These are phyloP conservation scores for Clarireedia homoeocarpa DNA, from an alignment of 2,329 filamentous ascomycete species.

Conservation along the genomic window DNA sequence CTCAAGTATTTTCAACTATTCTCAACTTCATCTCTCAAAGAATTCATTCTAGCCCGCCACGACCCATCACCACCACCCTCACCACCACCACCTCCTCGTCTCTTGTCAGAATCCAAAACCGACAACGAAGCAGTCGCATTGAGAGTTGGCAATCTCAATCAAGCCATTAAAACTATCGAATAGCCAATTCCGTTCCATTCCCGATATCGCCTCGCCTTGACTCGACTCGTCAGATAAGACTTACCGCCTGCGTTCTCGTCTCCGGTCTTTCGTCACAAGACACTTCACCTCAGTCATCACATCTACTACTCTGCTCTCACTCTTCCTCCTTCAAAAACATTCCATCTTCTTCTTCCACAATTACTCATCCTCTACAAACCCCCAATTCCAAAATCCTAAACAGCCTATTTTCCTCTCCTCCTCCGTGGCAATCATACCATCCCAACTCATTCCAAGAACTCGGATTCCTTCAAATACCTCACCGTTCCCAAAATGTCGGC, in stretches of 20 bases:
- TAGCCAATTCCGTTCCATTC: not conserved
- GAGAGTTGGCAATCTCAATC: no score
- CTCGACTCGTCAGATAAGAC: slow-evolving; percentile 7
- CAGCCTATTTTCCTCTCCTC: not conserved
- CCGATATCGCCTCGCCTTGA: slow-evolving; percentile 6
- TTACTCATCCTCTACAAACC: not conserved
- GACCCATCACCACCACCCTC: no score
- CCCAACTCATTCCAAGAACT: not conserved
- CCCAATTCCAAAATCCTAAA: no score
- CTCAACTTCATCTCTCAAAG: no score
- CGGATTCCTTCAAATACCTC: not conserved
- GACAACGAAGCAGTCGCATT: no score
- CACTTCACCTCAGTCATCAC: not conserved
- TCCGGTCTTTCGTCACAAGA: slow-evolving; percentile 10
- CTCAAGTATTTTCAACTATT: no score
- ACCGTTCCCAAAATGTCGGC: slow-evolving; percentile 19
- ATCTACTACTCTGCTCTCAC: not conserved
- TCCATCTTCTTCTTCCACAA: not conserved
- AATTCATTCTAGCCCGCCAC: no score
- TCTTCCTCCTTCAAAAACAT: not conserved
- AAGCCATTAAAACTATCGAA: no score
- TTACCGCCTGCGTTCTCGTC: slow-evolving; percentile 1
- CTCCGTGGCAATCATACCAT: not conserved
- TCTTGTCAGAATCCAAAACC: no score
- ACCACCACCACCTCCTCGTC: no score